These are phyloP conservation scores for Artemisia tridentata DNA, from an alignment of 129 eudicot species.

Conservation along the genomic window DNA sequence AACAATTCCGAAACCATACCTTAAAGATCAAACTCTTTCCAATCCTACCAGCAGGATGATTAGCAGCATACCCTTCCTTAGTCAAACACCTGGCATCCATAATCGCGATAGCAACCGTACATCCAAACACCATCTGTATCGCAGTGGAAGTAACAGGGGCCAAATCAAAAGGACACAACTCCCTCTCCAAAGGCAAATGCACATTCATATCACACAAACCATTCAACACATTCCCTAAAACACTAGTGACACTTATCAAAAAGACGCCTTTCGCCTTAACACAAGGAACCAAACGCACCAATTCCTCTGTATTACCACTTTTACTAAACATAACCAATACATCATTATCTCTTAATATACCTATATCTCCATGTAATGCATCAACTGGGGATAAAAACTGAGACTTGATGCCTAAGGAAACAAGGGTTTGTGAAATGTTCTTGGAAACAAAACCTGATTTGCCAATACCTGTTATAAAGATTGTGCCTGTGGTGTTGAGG, in stretches of 20 bases:
- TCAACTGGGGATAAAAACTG: slow-evolving; percentile 77
- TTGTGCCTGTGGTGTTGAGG: slow-evolving; percentile 59
- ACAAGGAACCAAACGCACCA: slow-evolving; percentile 71
- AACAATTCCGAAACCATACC: slow-evolving; percentile 37
- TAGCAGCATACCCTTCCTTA: slow-evolving; percentile 75
- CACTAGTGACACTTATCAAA: slow-evolving; percentile 77
- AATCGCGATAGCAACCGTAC: slow-evolving; percentile 86
- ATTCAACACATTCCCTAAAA: slow-evolving; percentile 54
- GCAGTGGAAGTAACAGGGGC: slow-evolving; percentile 97
- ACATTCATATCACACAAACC: slow-evolving; percentile 75
- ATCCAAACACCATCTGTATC: slow-evolving; percentile 97
- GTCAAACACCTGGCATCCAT: slow-evolving; percentile 81
- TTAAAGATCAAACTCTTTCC: slow-evolving; percentile 91
- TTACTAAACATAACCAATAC: slow-evolving; percentile 72
- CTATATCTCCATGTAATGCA: slow-evolving; percentile 94
- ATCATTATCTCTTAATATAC: slow-evolving; percentile 48
- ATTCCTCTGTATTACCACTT: slow-evolving; percentile 84
- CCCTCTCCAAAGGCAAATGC: slow-evolving; percentile 92
- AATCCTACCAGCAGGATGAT: slow-evolving; percentile 96
- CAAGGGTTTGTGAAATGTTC: slow-evolving; percentile 89
- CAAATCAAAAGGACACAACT: slow-evolving; percentile 86
- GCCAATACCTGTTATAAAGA: slow-evolving; percentile 88
- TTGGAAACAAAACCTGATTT: slow-evolving; percentile 93
- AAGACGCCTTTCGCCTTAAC: slow-evolving; percentile 88
- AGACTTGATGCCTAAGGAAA: slow-evolving; percentile 73